A percentile compares a stretch with the other conserved stretches of the same genome.
Conservation (phyloP, 2,329 filamentous ascomycete genomes). For the Clonostachys rhizophaga region DNA sequence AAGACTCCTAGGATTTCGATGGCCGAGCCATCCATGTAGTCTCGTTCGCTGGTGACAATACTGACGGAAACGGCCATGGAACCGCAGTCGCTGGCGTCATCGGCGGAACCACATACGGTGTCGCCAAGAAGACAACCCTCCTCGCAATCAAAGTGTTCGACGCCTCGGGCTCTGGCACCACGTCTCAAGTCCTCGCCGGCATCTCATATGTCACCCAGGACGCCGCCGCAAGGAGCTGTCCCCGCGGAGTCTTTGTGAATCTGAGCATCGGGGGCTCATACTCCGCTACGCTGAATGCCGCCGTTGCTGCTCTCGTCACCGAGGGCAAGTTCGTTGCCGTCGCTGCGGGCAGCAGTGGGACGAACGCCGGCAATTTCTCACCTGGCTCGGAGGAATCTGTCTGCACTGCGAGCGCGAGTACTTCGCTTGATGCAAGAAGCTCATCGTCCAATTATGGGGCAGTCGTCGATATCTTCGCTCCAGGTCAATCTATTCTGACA, state of each 20-base stretch:
- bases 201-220: constrained; percentile 22
- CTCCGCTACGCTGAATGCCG: constrained; percentile 14
- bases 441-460: constrained; percentile 44
- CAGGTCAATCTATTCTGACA: constrained; percentile 35
- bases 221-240: constrained; percentile 12
- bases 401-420: constrained; percentile 14
- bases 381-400: constrained; percentile 9
- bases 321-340: constrained; percentile 9
- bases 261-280: constrained; percentile 27
- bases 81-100: constrained; percentile 18
- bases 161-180: constrained; percentile 3
- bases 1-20: constrained; percentile 8
- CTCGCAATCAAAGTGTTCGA: constrained; percentile 34
- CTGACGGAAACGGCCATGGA: constrained; percentile 24
- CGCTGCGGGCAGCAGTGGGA: constrained; percentile 8
- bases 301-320: constrained; percentile 21
- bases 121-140: constrained; percentile 29
- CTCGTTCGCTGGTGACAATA: constrained; percentile 5
- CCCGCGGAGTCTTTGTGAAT: constrained; percentile 29
- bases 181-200: constrained; percentile 14
- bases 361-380: constrained; percentile 5
- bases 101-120: constrained; percentile 11
- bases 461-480: constrained; percentile 41
- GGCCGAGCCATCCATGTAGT: constrained; percentile 8
- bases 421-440: constrained; percentile 22